Base-by-base conservation (phyloP, 257 asterid species). In the Nemophila menziesii region DNA sequence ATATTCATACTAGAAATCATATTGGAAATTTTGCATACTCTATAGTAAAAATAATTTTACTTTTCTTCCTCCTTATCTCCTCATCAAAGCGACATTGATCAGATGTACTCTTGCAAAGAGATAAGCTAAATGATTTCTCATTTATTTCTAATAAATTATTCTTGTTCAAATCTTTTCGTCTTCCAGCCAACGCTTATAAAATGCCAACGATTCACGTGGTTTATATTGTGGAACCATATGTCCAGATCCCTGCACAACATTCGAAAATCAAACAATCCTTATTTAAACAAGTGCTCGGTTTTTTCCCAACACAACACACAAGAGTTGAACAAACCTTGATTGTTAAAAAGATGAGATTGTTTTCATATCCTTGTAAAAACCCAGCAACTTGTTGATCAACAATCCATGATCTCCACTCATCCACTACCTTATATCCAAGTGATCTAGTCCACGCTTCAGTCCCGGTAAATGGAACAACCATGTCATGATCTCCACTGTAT, bases 401-500 rank as follows among this genome's bases (percentile, higher is more conserved):
- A 11, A 21, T 18, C 98, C 98, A 89, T 43, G 92, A 65, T 77
- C 98, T 80, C 93, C 95, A 80, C 46, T 66, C 77, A 19, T 84
- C 95, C 10, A 72, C 60, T 43, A 50, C 68, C 67, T 69, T 62
- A 55, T 89, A 84, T 54, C 98, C 98, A 8, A 89, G 9, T 14
- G 98, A 78, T 62, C 80, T 70, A 23, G 92, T 78, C 98, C 95
- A 89, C 4, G 80, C 93, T 74, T 80, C 63, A 46, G 71, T 80
- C 47, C 98, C 98, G n/a, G 86, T 89, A 43, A 17, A 84, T 6
- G 98, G 98, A 19, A 89, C 93, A 58, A 95, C 84, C 95, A 89
- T 75, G 62, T 84, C 98, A 56, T 89, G 98, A 70, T 89, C 98
- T 24, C 98, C 95, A 21, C 95, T 89, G n/a, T 22, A 60, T 60